Evolutionary conservation across 768 basidiomycete genomes (phyloP), one percentile per base, ranked within the genome.

Genomic region (Trichaptum fuscoviolaceum): DNA sequence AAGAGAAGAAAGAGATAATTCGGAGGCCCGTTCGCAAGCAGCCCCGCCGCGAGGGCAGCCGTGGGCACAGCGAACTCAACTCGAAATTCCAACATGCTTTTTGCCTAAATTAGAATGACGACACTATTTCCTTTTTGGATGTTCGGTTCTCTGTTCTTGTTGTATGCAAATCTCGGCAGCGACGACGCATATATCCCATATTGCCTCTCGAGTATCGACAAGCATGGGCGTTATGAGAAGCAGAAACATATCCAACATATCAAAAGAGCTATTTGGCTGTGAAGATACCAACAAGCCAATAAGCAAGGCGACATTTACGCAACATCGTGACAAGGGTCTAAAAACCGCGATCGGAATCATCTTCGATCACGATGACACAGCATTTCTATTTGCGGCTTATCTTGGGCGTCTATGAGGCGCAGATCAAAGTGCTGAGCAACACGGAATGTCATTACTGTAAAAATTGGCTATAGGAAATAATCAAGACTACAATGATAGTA

Each of bases 1-100:
- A 52, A 52, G 42, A 20, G 15, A 52, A 52, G 42, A 52, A 52
- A 20, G 42, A 52, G 20, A 52, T 52, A 15, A 52, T 52, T 52
- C 42, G 42, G 42, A 52, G 42, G 42, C 42, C 42, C 42, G 42
- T 52, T 52, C 42, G 42, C 42, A 52, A 52, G 42, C 42, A 52
- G 42, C 5, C 42, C 42, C 42, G 42, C 42, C 15, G 42, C 10
- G 12, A 52, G 42, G 30, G 42, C 15, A 52, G 42, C 42, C 42
- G 42, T 52, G 42, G 42, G 42, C 42, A 30, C 30, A 52, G 42
- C 42, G 42, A 52, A 52, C 42, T 15, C 42, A 52, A 52, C 42
- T 52, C 20, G 42, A 52, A 52, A 15, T 52, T 12, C 42, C 42
- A 52, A 52, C 42, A 52, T 52, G 42, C 42, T 52, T 52, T 20